A percentile compares a stretch with the other conserved stretches of the same genome.
Evolutionary conservation across 1,284 basidiomycete species (phyloP).

Genomic region (Cutaneotrichosporon sp.): DNA sequence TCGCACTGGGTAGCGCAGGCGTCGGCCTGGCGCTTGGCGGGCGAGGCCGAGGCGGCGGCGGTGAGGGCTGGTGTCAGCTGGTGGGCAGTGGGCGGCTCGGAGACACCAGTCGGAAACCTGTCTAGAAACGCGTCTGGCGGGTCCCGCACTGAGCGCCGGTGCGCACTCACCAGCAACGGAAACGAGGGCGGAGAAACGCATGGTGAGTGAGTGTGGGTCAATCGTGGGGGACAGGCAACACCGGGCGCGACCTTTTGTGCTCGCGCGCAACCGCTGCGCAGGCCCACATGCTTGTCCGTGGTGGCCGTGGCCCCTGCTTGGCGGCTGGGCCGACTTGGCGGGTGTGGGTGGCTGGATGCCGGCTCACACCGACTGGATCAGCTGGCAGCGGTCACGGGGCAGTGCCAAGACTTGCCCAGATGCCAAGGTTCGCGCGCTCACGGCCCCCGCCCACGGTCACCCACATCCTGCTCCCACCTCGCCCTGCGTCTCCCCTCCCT

Average conservation of each 20-base stretch:
- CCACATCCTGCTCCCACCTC: neutral
- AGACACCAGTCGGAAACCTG: too few relatives aligned
- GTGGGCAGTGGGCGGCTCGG: neutral
- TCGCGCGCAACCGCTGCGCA: neutral
- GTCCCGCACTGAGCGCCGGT: too few relatives aligned
- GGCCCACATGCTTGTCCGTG: neutral
- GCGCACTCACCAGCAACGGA: neutral
- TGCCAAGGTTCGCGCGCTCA: too few relatives aligned
- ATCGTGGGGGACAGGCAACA: neutral
- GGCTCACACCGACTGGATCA: neutral
- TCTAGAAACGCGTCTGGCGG: too few relatives aligned
- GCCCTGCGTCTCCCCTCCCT: too few relatives aligned
- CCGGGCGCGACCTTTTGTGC: neutral
- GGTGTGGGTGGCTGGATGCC: neutral
- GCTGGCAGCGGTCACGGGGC: neutral
- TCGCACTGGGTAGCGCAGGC: neutral
- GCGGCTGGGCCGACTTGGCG: neutral
- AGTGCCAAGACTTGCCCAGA: neutral
- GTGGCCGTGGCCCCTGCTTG: neutral
- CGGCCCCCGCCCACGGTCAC: too few relatives aligned
- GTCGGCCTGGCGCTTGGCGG: neutral
- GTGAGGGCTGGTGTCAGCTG: conserved; percentile 1
- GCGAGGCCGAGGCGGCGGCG: neutral
- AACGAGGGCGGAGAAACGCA: conserved; percentile 1
- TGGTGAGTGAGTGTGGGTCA: neutral